phyloP scores from a whole-genome alignment of 1,284 basidiomycete genomes.

The Rugosomyces carneus region DNA sequence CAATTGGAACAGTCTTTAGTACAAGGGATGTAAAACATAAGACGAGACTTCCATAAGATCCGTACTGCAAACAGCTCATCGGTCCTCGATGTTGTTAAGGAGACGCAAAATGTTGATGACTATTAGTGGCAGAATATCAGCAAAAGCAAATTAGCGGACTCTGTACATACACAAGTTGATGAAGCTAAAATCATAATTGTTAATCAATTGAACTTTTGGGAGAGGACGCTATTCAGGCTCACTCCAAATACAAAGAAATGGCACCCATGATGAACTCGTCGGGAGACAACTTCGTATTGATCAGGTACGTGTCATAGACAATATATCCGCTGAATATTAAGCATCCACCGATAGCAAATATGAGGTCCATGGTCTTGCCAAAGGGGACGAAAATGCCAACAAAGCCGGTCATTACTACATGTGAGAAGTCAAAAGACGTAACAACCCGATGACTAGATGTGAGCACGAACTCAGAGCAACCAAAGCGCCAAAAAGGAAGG shows the following conservation, averaged over 20 bases:
- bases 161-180: constrained; percentile 63
- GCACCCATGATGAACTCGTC: constrained; percentile 86
- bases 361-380: constrained; percentile 65
- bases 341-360: constrained; percentile 74
- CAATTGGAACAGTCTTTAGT: too few relatives aligned
- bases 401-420: constrained; percentile 65
- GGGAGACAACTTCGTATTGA: constrained; percentile 75
- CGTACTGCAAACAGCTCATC: constrained; percentile 20
- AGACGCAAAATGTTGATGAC: constrained; percentile 76
- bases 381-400: constrained; percentile 81
- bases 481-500: constrained; percentile 77
- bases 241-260: constrained; percentile 86
- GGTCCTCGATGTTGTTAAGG: constrained; percentile 50
- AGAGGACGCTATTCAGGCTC: constrained; percentile 25
- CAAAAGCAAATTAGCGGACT: not conserved
- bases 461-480: constrained; percentile 56
- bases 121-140: constrained; percentile 21
- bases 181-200: constrained; percentile 37
- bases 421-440: constrained; percentile 1
- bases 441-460: not conserved
- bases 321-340: constrained; percentile 82
- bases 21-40: constrained; percentile 3
- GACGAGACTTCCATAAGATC: not conserved
- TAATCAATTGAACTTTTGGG: not conserved
- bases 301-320: constrained; percentile 82